Percentiles rank a stretch among this genome's conserved stretches.
phyloP scores from a whole-genome alignment of 495 filamentous ascomycete species.

The Hypoxylon crocopeplum region DNA sequence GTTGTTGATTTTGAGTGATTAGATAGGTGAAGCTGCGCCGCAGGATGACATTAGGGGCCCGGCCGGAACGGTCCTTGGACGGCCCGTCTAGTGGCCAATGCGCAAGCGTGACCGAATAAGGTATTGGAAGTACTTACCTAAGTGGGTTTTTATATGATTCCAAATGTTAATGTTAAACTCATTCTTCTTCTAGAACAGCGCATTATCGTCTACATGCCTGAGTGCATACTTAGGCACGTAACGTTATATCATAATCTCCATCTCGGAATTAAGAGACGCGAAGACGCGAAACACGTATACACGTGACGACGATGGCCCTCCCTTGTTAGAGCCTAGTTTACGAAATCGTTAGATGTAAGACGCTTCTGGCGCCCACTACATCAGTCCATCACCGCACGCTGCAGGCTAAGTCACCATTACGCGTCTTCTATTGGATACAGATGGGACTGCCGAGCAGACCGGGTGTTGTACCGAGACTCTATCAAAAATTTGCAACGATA shows the following conservation, averaged over 20 bases:
- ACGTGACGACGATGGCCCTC: slow-evolving; percentile 16
- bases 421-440: slow-evolving; percentile 10
- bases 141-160: no score
- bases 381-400: no score
- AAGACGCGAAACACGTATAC: slow-evolving; percentile 1
- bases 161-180: background rate
- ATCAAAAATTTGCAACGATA: background rate
- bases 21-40: no score
- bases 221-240: background rate
- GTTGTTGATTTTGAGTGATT: no score
- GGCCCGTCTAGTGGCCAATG: no score
- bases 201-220: background rate
- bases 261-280: slow-evolving; percentile 1
- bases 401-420: slow-evolving; percentile 3
- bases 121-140: no score
- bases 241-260: no score
- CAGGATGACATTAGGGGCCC: no score
- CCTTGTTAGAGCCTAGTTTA: background rate
- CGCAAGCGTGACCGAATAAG: no score
- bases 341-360: background rate
- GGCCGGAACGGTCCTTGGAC: no score
- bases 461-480: slow-evolving; percentile 4
- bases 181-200: background rate
- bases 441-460: slow-evolving; percentile 18
- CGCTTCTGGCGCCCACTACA: background rate